phyloP scores from a whole-genome alignment of 805 yeast species.

The Wickerhamomyces subpelliculosus region DNA sequence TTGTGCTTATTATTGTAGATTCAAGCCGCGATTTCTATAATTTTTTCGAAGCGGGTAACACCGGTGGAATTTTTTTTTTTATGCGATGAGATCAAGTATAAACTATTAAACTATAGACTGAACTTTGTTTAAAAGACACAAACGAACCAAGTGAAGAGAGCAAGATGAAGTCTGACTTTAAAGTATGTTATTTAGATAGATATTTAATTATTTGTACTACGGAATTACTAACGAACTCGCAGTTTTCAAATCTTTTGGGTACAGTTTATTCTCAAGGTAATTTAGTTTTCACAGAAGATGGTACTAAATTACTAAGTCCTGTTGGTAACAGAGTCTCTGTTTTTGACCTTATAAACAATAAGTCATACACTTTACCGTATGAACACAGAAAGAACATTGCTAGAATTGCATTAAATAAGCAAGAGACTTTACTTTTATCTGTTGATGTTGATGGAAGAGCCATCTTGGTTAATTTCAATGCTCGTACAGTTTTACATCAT shows the following conservation, averaged over 20 bases:
- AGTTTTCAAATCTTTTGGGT: conserved; percentile 84
- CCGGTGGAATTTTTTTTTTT: background rate
- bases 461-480: conserved; percentile 75
- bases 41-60: background rate
- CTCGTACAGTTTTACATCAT: conserved; percentile 85
- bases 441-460: conserved; percentile 93
- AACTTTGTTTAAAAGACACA: background rate
- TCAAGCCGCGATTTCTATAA: too few species aligned
- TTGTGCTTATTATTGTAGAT: too few species aligned
- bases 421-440: conserved; percentile 70
- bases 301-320: conserved; percentile 76
- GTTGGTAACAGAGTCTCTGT: conserved; percentile 91
- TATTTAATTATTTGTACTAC: background rate
- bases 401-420: conserved; percentile 75
- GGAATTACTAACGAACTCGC: conserved; percentile 7
- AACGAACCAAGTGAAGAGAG: background rate
- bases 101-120: background rate
- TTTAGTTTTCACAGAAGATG: conserved; percentile 78
- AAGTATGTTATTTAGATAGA: conserved; percentile 12
- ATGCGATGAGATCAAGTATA: conserved; percentile 13
- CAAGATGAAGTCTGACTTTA: conserved; percentile 78
- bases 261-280: conserved; percentile 95
- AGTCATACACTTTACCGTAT: conserved; percentile 82
- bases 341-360: conserved; percentile 78
- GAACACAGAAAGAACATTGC: conserved; percentile 86